These are phyloP conservation scores for Zelopaecilomyces penicillatus DNA, from an alignment of 2,329 filamentous ascomycete species.

Conservation along the genomic window DNA sequence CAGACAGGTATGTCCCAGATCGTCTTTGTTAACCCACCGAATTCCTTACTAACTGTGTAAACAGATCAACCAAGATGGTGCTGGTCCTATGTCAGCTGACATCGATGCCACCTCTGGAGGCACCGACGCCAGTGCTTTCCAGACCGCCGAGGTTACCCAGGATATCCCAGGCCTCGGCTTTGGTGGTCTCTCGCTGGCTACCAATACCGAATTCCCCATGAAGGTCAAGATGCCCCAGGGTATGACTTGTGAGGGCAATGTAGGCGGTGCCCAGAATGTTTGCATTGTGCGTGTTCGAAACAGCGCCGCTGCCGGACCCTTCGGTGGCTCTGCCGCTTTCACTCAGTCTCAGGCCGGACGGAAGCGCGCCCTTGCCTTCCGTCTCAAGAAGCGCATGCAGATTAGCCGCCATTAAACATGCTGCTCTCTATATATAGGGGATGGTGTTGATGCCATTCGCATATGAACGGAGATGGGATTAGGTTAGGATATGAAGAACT, in stretches of 20 bases:
- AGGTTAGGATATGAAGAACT: no score
- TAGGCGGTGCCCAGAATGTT: constrained; percentile 51
- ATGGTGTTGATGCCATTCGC: no score
- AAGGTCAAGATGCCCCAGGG: constrained; percentile 58
- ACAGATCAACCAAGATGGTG: constrained; percentile 64
- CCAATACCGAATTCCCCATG: constrained; percentile 56
- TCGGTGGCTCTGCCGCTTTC: constrained; percentile 59
- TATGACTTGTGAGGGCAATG: constrained; percentile 56
- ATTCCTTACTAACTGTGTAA: neutral
- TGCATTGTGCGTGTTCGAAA: constrained; percentile 60
- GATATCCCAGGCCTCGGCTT: constrained; percentile 52
- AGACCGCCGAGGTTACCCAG: constrained; percentile 48
- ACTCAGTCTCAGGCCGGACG: constrained; percentile 49
- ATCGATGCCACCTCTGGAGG: constrained; percentile 58
- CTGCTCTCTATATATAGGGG: no score
- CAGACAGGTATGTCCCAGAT: constrained; percentile 31
- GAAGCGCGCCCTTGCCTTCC: constrained; percentile 54
- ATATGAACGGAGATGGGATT: no score
- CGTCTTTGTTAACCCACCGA: neutral
- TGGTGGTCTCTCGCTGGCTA: constrained; percentile 48
- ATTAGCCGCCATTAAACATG: constrained; percentile 15
- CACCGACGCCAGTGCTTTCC: constrained; percentile 51
- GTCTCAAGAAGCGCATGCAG: constrained; percentile 30
- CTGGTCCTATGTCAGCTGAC: constrained; percentile 52
- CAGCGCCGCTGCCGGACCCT: constrained; percentile 52